Evolutionary conservation across 345 rosid species (phyloP), one percentile per base, ranked within the genome.

Genomic region (Eucalyptus victrix): DNA sequence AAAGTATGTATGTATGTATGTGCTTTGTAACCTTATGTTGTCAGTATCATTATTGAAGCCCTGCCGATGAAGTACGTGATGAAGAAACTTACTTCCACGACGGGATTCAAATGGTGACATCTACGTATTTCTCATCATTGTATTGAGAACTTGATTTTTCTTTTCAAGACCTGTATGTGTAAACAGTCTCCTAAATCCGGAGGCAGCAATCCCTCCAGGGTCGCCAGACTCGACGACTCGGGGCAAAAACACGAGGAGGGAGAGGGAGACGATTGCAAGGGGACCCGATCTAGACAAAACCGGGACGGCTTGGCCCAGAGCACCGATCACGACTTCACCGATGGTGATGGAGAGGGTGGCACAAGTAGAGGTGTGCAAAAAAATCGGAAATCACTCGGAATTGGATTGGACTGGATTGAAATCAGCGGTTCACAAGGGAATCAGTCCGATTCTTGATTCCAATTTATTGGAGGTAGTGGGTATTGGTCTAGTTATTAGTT

Each of bases 401-500:
- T 0, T 21, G 0, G 58, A 53, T 53, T 8, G 9, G 23, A 51
- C 23, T 0, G 2, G 4, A 18, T 51, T 18, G 23, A 2, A 18
- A 51, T 51, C 0, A 51, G 4, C 1, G 1, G 54, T 18, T 51
- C 54, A 51, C 21, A 51, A 53, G 5, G 11, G 26, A 4, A 0
- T 0, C 2, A 0, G 1, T 19, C 5, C 11, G 26, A 53, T 19
- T 53, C 11, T 21, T 53, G 2, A 53, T 53, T 53, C 10, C 24
- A 53, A 53, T 53, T 19, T 53, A 53, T 53, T 53, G 26, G 24
- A 53, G 26, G 11, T 21, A 21, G 5, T 53, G 26, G 5, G 10
- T 8, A 53, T 0, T 4, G 1, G 2, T 53, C 11, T 1, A 0
- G 2, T 53, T 53, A 53, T 53, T 53, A 21, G 58, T 53, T 53